These are phyloP conservation scores for Pistacia vera DNA, from an alignment of 345 rosid genomes.

Conservation along the genomic window DNA sequence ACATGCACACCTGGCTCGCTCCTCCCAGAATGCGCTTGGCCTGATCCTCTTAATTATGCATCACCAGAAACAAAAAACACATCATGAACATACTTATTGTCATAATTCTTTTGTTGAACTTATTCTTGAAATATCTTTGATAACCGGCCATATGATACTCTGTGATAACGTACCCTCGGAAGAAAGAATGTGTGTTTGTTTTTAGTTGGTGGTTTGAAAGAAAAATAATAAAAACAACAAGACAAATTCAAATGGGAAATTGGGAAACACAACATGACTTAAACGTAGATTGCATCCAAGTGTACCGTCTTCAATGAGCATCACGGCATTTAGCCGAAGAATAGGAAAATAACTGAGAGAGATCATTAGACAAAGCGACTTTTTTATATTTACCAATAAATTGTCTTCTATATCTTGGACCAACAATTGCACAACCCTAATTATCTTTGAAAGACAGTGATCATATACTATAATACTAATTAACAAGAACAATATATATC, in stretches of 20 bases:
- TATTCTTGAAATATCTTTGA: background rate
- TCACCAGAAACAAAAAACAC: too few species aligned
- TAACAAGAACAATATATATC: background rate
- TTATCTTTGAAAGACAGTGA: background rate
- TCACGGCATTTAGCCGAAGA: background rate
- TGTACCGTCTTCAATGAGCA: constrained; percentile 21
- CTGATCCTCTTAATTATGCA: too few species aligned
- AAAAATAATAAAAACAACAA: constrained; percentile 12
- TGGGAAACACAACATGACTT: constrained; percentile 1
- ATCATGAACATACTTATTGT: background rate
- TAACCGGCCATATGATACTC: constrained; percentile 1
- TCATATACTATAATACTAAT: background rate
- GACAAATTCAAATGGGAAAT: constrained; percentile 14
- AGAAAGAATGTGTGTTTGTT: background rate
- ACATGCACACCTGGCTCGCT: background rate
- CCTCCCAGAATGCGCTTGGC: too few species aligned
- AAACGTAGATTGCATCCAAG: constrained; percentile 9
- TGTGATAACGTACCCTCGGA: background rate
- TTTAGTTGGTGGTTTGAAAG: background rate
- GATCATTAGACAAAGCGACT: background rate
- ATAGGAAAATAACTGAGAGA: background rate
- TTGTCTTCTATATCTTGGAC: background rate
- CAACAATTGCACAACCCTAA: background rate
- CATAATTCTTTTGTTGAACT: background rate
- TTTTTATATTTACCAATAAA: background rate